Evolutionary conservation across 169 alveolate genomes (phyloP).

Genomic region (Eimeria zaria): DNA sequence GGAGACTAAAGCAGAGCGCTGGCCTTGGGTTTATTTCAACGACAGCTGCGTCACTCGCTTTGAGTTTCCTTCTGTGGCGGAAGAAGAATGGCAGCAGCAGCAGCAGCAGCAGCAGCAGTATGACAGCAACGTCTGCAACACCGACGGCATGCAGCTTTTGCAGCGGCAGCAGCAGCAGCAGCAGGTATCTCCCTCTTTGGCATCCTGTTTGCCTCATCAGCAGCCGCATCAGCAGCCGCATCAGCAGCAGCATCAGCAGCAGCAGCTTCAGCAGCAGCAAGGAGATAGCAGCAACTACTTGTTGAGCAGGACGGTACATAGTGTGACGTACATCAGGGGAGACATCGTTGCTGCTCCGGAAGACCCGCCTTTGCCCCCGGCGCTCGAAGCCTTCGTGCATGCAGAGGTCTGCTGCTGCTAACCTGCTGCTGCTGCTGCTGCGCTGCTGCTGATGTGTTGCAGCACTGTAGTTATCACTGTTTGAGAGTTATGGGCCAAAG

Average conservation of each 20-base stretch:
- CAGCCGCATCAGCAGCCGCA: no score
- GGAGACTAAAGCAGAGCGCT: conserved; percentile 19
- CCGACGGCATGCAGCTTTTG: background rate
- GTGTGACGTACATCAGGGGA: conserved; percentile 69
- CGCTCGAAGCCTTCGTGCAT: conserved; percentile 44
- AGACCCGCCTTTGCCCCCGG: conserved; percentile 73
- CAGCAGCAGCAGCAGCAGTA: conserved; percentile 2
- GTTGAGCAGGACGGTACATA: conserved; percentile 72
- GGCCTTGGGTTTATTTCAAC: conserved; percentile 75
- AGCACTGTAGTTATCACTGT: no score
- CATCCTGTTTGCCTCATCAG: background rate
- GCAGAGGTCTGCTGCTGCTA: no score
- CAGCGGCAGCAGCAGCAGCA: conserved; percentile 27
- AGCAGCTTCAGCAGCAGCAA: conserved; percentile 26
- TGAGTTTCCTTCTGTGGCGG: conserved; percentile 10
- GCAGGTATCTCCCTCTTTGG: background rate
- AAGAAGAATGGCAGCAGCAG: background rate
- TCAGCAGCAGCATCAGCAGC: conserved; percentile 17
- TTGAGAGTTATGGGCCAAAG: no score
- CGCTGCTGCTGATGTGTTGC: background rate
- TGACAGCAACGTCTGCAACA: conserved; percentile 19
- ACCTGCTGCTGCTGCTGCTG: background rate
- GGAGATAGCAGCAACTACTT: conserved; percentile 15
- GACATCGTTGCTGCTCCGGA: conserved; percentile 49
- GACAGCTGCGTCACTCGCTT: conserved; percentile 69